Evolutionary conservation across 208 protist species (phyloP), one percentile per base, ranked within the genome.

Genomic region (Crithidia thermophila): DNA sequence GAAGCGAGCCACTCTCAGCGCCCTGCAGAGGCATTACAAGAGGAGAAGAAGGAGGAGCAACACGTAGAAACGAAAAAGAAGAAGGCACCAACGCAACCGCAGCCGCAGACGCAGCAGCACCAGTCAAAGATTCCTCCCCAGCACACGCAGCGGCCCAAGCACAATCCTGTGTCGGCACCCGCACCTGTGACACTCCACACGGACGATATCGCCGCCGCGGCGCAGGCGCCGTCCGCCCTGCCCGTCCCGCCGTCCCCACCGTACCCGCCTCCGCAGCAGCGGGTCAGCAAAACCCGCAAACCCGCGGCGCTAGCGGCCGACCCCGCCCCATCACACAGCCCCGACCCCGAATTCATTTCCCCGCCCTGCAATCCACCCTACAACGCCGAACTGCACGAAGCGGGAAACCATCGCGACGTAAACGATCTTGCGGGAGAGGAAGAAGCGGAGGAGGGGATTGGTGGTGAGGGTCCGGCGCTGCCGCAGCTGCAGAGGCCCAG

Each of bases 401-500:
- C n/a, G n/a, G n/a, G n/a, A n/a, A n/a, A n/a, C n/a, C n/a, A n/a
- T n/a, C n/a, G n/a, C n/a, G n/a, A n/a, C n/a, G n/a, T n/a, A n/a
- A n/a, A n/a, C n/a, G n/a, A n/a, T n/a, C n/a, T n/a, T n/a, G n/a
- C n/a, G n/a, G n/a, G n/a, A n/a, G n/a, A n/a, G n/a, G n/a, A n/a
- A n/a, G n/a, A n/a, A n/a, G n/a, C 45, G 45, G 23, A 4, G 33
- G 51, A 9, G 28, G 33, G 0, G 16, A 28, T 20, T 14, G 30
- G 0, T 30, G 51, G 4, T 0, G 51, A 57, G 6, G 27, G 33
- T 16, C 33, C 33, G 9, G 20, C 51, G 8, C 14, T 28, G 33
- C 33, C 33, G 16, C 40, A 46, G 40, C 51, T 42, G 51, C 51
- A 57, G 51, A 30, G 30, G 51, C 51, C 51, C 5, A 57, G n/a